Evolutionary conservation across 345 rosid species (phyloP), one percentile per base, ranked within the genome.

Genomic region (Acer negundo): DNA sequence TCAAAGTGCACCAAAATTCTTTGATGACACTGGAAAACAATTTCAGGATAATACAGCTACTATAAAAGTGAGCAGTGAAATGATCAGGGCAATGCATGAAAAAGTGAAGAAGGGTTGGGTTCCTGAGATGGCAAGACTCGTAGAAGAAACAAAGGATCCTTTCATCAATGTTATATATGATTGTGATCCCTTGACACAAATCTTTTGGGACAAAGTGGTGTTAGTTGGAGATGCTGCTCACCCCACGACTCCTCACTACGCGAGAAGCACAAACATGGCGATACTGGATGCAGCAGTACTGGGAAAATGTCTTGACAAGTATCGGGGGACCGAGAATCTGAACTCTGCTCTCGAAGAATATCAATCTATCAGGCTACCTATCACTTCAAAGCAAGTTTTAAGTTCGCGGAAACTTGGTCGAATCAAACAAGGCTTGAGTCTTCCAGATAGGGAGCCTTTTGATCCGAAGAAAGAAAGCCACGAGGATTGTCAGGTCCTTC

Each of bases 211-310:
- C 78, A 86, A 86, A 64, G 88, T 86, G 9, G 90, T 89, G 28
- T 79, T 92, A 24, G 78, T 87, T 1, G 97, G 94, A 40, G 97
- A 94, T 53, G 93, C 97, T 0, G 93, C 98, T 62, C 96, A 92
- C 77, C 96, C 97, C 17, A 86, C 85, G 1, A 87, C 91, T 51
- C 94, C 97, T 74, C 96, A 89, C 56, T 87, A 92, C 4, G 31
- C 84, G 55, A 81, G 97, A 84, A 94, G 98, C 82, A 93, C 95
- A 40, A 94, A 93, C 89, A 91, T 94, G 97, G 89, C 95, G 6
- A 35, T 91, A 72, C 35, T 87, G 56, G 97, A 94, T 79, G 94
- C 97, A 2, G 86, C 78, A 51, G 89, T 88, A 55, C 78, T 93
- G 23, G 94, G 97, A 15, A 82, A 87, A 62, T 89, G 95, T 84